Evolutionary conservation across 1,284 basidiomycete genomes (phyloP), one percentile per base, ranked within the genome.

Genomic region (Waitea zeae): DNA sequence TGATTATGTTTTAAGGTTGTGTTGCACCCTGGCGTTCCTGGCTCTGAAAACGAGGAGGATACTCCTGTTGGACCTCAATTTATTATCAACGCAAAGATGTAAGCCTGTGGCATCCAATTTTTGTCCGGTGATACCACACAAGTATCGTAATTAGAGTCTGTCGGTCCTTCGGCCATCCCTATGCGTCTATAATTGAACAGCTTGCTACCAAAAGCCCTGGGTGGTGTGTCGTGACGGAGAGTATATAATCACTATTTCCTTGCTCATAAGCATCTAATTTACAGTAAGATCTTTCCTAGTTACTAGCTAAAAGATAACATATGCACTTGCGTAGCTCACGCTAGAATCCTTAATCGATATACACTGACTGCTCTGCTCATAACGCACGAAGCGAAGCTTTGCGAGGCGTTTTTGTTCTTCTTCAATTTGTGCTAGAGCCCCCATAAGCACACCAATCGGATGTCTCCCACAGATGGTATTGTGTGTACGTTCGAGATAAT

Each of bases 401-500:
- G 64, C 50, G 5, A 53, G 51, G 14, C 51, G 54, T 20, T 39
- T 49, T 35, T 58, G 53, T 27, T 62, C 56, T 33, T 56, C 56
- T 49, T 86, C 71, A 18, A 92, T 49, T 4, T 58, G 54, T 1
- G 70, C 49, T 24, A 96, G 52, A 2, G 88, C 78, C 3, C 78
- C 80, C 3, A 98, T 60, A 3, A 99, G 61, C 0, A 97, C 82
- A 0, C 89, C 86, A 40, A 99, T 96, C 1, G 95, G 90, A 49
- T 96, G 89, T 34, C 90, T 63, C 0, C 95, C 93, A 47, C 95
- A 99, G 30, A 99, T 93, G 0, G 95, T 98, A 56, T 99, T 99
- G 61, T 80, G 72, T 13, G 93, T 97, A 40, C 65, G 54, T 12
- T 61, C 52, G 2, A 99, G 64, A 50, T 98, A 97, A 4, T 61